Conservation (phyloP, 2,329 filamentous ascomycete species). For the Colletotrichum cuscutae region DNA sequence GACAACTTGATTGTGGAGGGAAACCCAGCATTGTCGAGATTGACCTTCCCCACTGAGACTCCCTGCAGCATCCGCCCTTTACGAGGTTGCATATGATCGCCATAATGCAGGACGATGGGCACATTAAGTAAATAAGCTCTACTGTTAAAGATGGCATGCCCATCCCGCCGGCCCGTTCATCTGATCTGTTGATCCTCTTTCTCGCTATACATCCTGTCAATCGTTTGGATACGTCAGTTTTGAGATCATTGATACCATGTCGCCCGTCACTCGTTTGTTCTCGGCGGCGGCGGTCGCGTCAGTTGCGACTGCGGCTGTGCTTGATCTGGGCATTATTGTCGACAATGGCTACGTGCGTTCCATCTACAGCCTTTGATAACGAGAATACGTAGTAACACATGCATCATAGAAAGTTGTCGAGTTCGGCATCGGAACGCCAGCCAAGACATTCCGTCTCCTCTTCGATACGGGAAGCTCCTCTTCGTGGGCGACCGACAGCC, state of each 20-base stretch:
- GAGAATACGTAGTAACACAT: not conserved
- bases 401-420: constrained; percentile 12
- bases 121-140: not conserved
- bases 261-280: constrained; percentile 21
- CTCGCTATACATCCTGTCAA: not conserved
- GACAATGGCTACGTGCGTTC: constrained; percentile 29
- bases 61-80: not conserved
- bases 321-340: constrained; percentile 32
- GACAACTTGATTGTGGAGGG: not conserved
- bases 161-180: not conserved
- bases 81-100: constrained; percentile 18
- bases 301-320: constrained; percentile 25
- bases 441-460: constrained; percentile 40
- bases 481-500: constrained; percentile 44
- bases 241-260: not conserved
- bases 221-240: not conserved
- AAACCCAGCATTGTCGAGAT: constrained; percentile 23
- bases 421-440: constrained; percentile 42
- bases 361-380: fast-evolving
- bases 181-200: too few relatives aligned
- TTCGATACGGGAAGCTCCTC: constrained; percentile 50
- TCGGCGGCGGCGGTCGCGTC: constrained; percentile 22
- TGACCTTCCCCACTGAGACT: constrained; percentile 8
- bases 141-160: not conserved
- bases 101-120: not conserved